These are phyloP conservation scores for Austroboletus rostrupii DNA, from an alignment of 1,284 basidiomycete species.

Conservation along the genomic window DNA sequence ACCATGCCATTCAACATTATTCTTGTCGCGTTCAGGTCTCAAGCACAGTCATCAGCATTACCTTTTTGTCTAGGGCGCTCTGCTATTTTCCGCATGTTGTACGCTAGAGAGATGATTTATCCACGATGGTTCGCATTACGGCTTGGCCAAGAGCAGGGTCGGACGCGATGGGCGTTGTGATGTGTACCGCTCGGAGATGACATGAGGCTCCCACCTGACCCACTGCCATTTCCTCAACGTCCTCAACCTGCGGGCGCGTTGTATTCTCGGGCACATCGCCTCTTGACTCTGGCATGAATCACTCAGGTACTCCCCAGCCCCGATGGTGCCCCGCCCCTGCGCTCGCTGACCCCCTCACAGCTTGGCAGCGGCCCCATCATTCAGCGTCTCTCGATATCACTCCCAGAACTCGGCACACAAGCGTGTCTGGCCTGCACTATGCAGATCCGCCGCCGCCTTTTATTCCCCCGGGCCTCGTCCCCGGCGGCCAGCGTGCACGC, in stretches of 20 bases:
- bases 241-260: too few relatives aligned
- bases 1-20: slow-evolving; percentile 27
- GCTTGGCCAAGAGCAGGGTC: not conserved
- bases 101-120: slow-evolving; percentile 34
- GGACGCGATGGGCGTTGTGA: slow-evolving; percentile 26
- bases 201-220: slow-evolving; percentile 10
- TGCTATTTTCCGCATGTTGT: slow-evolving; percentile 38
- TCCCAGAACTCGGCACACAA: slow-evolving; percentile 23
- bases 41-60: slow-evolving; percentile 37
- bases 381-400: slow-evolving; percentile 20
- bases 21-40: slow-evolving; percentile 12
- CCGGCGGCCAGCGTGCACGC: slow-evolving; percentile 14
- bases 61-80: slow-evolving; percentile 16
- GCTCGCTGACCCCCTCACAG: slow-evolving; percentile 14
- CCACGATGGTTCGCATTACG: not conserved
- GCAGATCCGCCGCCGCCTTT: slow-evolving; percentile 6
- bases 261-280: too few relatives aligned
- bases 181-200: not conserved
- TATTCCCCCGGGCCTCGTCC: slow-evolving; percentile 19
- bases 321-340: not conserved
- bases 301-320: not conserved
- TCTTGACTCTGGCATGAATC: not conserved
- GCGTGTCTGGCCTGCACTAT: slow-evolving; percentile 12
- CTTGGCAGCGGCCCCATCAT: slow-evolving; percentile 24
- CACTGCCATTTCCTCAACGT: not conserved